Evolutionary conservation across 2,329 filamentous ascomycete species (phyloP), one percentile per base, ranked within the genome.

Genomic region (Neofusicoccum kwambonambiense): DNA sequence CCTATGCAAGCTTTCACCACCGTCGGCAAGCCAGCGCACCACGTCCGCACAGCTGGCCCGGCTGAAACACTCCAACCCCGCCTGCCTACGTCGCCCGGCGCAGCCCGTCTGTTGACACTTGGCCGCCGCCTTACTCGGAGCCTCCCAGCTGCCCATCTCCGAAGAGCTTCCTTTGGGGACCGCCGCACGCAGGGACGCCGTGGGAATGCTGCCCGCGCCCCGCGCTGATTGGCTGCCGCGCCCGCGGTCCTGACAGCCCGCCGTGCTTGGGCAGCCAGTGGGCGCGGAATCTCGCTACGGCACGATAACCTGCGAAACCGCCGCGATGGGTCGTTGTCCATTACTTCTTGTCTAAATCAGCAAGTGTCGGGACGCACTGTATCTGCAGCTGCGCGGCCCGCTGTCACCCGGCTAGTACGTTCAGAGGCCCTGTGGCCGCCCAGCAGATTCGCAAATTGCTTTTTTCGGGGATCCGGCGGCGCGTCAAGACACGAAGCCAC

Each of bases 111-210:
- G 47, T 22, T 12, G 35, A n/a, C 35, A 31, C 51, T 13, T 54
- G 15, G 51, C 54, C 54, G 35, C 27, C 22, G 35, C 27, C 50
- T 39, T 54, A 60, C 56, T 41, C 44, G 17, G 44, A 27, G 41
- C 17, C 34, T 39, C 3, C 51, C 9, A 41, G 8, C 12, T 27
- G 54, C 56, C 56, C 56, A 60, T 60, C 56, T 60, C 56, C 56
- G 56, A 47, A 60, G 56, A 60, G 56, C 56, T 60, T 45, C 56
- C 56, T 60, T 57, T 58, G 34, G 42, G 56, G 27, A 47, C 42
- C 17, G 56, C 56, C 56, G 42, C 42, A 60, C 56, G 56, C 56
- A 60, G 56, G 56, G 56, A 60, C 56, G 56, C 54, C 39, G 39
- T 34, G 51, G 17, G 35, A 22, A 42, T 45, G 54, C 54, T 44